phyloP scores from a whole-genome alignment of 2,329 filamentous ascomycete species.

The Diaporthe longicolla region DNA sequence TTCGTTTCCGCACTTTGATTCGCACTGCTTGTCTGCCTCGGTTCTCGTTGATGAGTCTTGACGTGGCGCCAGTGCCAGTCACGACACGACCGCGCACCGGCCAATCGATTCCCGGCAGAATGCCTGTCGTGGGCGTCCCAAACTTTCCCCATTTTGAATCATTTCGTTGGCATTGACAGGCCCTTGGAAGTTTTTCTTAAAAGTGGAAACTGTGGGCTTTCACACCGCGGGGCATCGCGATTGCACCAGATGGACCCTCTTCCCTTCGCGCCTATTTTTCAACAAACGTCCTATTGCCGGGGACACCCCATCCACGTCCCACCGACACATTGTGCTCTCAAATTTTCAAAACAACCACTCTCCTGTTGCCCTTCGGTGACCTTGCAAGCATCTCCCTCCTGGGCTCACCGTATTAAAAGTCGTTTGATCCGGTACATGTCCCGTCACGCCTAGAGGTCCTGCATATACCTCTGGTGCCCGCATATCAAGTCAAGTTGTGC shows the following conservation, averaged over 20 bases:
- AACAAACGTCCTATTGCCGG: slow-evolving; percentile 31
- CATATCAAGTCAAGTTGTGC: slow-evolving; percentile 29
- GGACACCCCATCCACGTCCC: slow-evolving; percentile 38
- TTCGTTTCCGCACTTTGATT: slow-evolving; percentile 34
- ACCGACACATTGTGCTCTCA: slow-evolving; percentile 32
- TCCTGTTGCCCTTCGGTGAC: slow-evolving; percentile 14
- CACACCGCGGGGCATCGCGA: slow-evolving; percentile 39
- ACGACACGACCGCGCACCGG: slow-evolving; percentile 45
- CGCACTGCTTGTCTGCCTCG: slow-evolving; percentile 45
- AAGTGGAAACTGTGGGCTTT: slow-evolving; percentile 42
- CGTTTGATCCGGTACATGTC: slow-evolving; percentile 29
- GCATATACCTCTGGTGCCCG: slow-evolving; percentile 24
- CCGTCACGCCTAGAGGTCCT: neutral
- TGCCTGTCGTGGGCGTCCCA: slow-evolving; percentile 54
- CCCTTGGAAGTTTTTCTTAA: slow-evolving; percentile 40
- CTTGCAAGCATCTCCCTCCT: slow-evolving; percentile 39
- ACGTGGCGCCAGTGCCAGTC: slow-evolving; percentile 56
- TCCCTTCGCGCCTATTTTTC: slow-evolving; percentile 41
- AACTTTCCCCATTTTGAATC: slow-evolving; percentile 49
- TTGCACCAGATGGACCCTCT: slow-evolving; percentile 36
- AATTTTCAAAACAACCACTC: slow-evolving; percentile 35
- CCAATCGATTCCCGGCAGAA: slow-evolving; percentile 53
- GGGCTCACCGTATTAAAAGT: slow-evolving; percentile 35
- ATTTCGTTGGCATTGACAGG: slow-evolving; percentile 48
- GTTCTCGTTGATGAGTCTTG: slow-evolving; percentile 44